Evolutionary conservation across 1,284 basidiomycete genomes (phyloP).

Genomic region (Grifola frondosa): DNA sequence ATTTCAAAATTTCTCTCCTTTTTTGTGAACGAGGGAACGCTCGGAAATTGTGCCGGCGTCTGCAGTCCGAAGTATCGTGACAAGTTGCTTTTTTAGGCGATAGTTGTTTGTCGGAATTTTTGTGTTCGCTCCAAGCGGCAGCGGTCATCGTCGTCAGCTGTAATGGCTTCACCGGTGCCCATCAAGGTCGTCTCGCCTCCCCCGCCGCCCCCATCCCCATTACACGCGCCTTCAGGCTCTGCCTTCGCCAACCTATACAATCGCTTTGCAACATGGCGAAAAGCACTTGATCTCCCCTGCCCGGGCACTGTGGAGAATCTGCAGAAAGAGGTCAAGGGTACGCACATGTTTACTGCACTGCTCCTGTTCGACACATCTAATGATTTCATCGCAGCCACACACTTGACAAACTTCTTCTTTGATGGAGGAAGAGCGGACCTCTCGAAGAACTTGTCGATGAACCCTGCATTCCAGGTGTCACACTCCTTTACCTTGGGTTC

Average conservation of each 20-base stretch:
- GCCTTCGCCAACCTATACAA: constrained; percentile 61
- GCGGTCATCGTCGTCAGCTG: constrained; percentile 19
- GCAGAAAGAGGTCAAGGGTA: constrained; percentile 88
- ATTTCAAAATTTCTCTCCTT: no score
- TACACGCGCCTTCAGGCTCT: constrained; percentile 17
- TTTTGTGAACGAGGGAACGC: no score
- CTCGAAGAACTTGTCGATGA: constrained; percentile 90
- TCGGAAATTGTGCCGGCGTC: no score
- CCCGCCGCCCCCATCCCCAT: constrained; percentile 11
- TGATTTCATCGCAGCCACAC: constrained; percentile 61
- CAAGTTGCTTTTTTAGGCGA: constrained; percentile 16
- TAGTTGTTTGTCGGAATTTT: constrained; percentile 18
- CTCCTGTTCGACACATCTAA: constrained; percentile 5
- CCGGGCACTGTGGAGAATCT: constrained; percentile 91
- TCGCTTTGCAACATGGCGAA: constrained; percentile 79
- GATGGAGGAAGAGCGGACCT: constrained; percentile 97
- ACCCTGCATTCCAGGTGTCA: constrained; percentile 96
- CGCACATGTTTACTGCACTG: constrained; percentile 5
- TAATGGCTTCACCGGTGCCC: constrained; percentile 26
- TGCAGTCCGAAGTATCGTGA: constrained; percentile 10
- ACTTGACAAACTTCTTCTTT: constrained; percentile 93
- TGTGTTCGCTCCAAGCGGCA: constrained; percentile 13
- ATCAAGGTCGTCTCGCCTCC: constrained; percentile 14
- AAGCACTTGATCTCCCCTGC: constrained; percentile 77
- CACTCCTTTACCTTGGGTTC: constrained; percentile 92